A percentile compares a stretch with the other conserved stretches of the same genome.
phyloP scores from a whole-genome alignment of 768 basidiomycete species.

The Boletales sp. region DNA sequence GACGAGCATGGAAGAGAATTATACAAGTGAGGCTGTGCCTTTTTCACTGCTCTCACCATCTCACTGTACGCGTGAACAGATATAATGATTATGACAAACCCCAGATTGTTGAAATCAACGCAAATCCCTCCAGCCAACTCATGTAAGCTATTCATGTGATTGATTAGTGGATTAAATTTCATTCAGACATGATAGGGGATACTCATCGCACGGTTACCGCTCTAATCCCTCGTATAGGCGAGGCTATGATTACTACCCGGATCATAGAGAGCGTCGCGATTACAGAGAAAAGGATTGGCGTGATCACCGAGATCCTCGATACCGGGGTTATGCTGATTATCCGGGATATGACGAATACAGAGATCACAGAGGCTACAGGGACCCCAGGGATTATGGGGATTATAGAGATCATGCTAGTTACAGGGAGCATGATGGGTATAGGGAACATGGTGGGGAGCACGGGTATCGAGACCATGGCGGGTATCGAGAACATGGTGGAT shows the following conservation, averaged over 20 bases:
- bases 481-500: constrained; percentile 6
- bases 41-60: not conserved
- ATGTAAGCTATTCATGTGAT: constrained; percentile 15
- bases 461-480: constrained; percentile 13
- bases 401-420: constrained; percentile 5
- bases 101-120: constrained; percentile 23
- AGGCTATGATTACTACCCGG: constrained; percentile 18
- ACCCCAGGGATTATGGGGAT: constrained; percentile 5
- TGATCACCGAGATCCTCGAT: constrained; percentile 19
- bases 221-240: constrained; percentile 24
- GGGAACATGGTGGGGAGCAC: not conserved
- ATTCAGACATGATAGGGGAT: constrained; percentile 21
- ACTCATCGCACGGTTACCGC: constrained; percentile 21
- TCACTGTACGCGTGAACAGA: constrained; percentile 11
- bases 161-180: constrained; percentile 8
- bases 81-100: constrained; percentile 29
- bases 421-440: constrained; percentile 8
- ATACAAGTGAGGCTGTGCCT: constrained; percentile 41
- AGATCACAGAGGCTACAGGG: constrained; percentile 10
- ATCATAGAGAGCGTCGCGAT: constrained; percentile 20
- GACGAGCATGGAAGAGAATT: constrained; percentile 57
- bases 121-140: constrained; percentile 14
- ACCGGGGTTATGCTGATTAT: constrained; percentile 17
- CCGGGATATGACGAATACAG: constrained; percentile 15
- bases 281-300: constrained; percentile 17